These are phyloP conservation scores for Hippophae rhamnoides DNA, from an alignment of 306 rosid genomes.

Conservation along the genomic window DNA sequence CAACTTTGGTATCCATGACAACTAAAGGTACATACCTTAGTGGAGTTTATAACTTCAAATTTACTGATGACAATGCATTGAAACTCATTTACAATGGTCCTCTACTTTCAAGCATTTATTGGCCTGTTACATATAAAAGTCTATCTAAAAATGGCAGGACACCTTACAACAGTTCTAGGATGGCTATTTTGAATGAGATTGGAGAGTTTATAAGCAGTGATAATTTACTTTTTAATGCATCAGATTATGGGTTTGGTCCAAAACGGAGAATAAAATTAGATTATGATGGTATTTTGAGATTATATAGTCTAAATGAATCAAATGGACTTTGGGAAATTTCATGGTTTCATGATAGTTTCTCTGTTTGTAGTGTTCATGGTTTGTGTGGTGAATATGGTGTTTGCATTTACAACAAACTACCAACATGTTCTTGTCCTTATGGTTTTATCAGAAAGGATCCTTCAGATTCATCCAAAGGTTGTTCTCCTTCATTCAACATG, in stretches of 20 bases:
- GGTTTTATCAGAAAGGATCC: slow-evolving; percentile 15
- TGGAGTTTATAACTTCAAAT: slow-evolving; percentile 17
- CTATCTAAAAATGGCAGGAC: slow-evolving; percentile 8
- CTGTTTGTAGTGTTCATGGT: slow-evolving; percentile 19
- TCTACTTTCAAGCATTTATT: slow-evolving; percentile 17
- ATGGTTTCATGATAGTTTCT: slow-evolving; percentile 7
- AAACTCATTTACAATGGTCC: slow-evolving; percentile 16
- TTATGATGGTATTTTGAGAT: slow-evolving; percentile 24
- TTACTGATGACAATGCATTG: slow-evolving; percentile 20
- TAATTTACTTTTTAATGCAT: neutral
- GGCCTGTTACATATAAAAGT: slow-evolving; percentile 11
- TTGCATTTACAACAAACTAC: slow-evolving; percentile 7
- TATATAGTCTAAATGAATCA: slow-evolving; percentile 14
- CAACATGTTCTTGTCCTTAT: slow-evolving; percentile 20
- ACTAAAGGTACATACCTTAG: slow-evolving; percentile 16
- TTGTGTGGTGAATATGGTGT: slow-evolving; percentile 29
- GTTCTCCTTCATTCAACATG: too few species aligned
- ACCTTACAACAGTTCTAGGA: slow-evolving; percentile 10
- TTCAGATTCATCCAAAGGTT: slow-evolving; percentile 22
- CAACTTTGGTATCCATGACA: slow-evolving; percentile 18
- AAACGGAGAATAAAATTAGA: slow-evolving; percentile 21
- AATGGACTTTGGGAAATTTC: slow-evolving; percentile 23
- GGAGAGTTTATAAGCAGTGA: slow-evolving; percentile 12
- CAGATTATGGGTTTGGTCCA: slow-evolving; percentile 20
- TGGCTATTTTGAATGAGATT: slow-evolving; percentile 7